Percentiles rank a stretch among this genome's conserved stretches.
phyloP scores from a whole-genome alignment of 2,329 filamentous ascomycete species.

The Penicillium rolfsii region DNA sequence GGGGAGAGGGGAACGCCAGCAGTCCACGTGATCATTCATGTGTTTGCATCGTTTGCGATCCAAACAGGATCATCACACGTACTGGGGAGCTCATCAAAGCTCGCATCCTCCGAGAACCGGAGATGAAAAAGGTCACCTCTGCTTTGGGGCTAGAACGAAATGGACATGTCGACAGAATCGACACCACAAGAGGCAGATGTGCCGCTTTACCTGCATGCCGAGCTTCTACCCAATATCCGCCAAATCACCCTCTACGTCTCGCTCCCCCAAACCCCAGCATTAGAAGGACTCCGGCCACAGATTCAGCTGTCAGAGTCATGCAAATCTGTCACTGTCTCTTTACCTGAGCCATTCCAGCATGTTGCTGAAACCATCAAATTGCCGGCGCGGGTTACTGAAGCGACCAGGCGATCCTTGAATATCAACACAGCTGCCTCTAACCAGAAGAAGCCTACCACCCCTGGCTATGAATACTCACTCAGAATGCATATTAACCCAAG shows the following conservation, averaged over 20 bases:
- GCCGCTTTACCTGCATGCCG: conserved; percentile 57
- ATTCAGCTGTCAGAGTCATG: conserved; percentile 43
- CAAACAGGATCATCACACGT: not conserved
- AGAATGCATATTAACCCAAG: conserved; percentile 56
- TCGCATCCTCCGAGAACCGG: not conserved
- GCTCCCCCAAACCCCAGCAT: conserved; percentile 35
- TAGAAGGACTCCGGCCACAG: conserved; percentile 20
- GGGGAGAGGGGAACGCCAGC: not conserved
- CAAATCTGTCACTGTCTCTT: conserved; percentile 40
- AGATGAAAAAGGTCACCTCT: not conserved
- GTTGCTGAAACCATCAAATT: conserved; percentile 51
- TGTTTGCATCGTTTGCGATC: conserved; percentile 7
- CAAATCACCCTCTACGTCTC: conserved; percentile 62
- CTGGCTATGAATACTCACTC: conserved; percentile 53
- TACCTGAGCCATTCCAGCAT: conserved; percentile 34
- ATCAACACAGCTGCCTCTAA: conserved; percentile 1
- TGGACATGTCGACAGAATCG: conserved; percentile 9
- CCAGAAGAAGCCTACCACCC: conserved; percentile 30
- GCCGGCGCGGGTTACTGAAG: conserved; percentile 45
- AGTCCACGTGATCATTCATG: not conserved
- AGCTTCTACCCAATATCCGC: conserved; percentile 63
- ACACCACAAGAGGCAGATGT: conserved; percentile 14
- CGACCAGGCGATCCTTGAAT: conserved; percentile 30
- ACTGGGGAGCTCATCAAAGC: not conserved
- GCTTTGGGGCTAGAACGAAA: not conserved